Evolutionary conservation across 2,329 filamentous ascomycete genomes (phyloP).

Genomic region (Ceratocystis destructans): DNA sequence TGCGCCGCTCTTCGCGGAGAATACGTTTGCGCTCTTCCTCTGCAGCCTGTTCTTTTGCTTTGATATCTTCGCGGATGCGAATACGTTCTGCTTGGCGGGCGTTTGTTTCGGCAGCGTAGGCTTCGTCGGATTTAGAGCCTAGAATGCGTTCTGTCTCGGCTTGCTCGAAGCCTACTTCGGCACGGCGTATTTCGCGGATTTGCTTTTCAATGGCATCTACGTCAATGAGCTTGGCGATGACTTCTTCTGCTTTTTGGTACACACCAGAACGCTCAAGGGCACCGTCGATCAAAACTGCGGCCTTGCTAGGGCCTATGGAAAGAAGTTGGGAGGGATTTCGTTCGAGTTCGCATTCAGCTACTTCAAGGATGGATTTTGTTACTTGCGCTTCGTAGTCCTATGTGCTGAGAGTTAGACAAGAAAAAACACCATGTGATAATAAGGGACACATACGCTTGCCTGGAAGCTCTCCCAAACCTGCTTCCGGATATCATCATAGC

Average conservation of each 20-base stretch:
- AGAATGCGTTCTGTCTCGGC: slow-evolving; percentile 50
- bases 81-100: slow-evolving; percentile 47
- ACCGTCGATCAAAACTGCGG: slow-evolving; percentile 62
- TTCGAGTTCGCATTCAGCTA: slow-evolving; percentile 62
- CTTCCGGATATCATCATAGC: slow-evolving; percentile 66
- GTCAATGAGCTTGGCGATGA: slow-evolving; percentile 55
- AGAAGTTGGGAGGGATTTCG: slow-evolving; percentile 58
- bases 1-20: slow-evolving; percentile 42
- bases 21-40: slow-evolving; percentile 49
- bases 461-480: slow-evolving; percentile 63
- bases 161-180: slow-evolving; percentile 55
- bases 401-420: not conserved
- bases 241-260: slow-evolving; percentile 56
- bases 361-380: slow-evolving; percentile 50
- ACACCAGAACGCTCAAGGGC: slow-evolving; percentile 63
- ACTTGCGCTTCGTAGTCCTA: slow-evolving; percentile 59
- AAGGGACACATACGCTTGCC: slow-evolving; percentile 41
- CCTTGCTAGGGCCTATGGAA: slow-evolving; percentile 58
- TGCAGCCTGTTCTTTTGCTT: slow-evolving; percentile 44
- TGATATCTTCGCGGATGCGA: slow-evolving; percentile 45
- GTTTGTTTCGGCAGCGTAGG: slow-evolving; percentile 55
- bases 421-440: not conserved
- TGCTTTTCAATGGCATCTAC: slow-evolving; percentile 52
- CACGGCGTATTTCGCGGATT: slow-evolving; percentile 52
- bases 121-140: slow-evolving; percentile 59